Evolutionary conservation across 176 grass and related monocot species (phyloP).

Genomic region (Carex littledalei): DNA sequence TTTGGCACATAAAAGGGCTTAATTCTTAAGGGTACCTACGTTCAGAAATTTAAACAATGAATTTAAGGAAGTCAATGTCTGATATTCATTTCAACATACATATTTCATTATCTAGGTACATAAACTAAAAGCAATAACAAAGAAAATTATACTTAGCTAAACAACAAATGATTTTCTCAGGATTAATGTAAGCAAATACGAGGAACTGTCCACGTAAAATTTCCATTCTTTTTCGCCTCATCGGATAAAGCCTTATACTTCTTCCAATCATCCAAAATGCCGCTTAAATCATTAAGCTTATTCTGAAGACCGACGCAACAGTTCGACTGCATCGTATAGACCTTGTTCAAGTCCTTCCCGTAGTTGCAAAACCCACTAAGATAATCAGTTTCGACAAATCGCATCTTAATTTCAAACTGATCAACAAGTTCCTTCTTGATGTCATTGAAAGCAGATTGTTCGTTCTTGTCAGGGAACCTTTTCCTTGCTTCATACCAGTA

Average conservation of each 20-base stretch:
- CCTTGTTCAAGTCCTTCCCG: constrained; percentile 32
- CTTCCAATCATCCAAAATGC: constrained; percentile 28
- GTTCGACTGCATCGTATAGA: constrained; percentile 32
- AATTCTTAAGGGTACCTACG: too few relatives aligned
- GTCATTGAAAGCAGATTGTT: constrained; percentile 36
- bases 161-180: background rate
- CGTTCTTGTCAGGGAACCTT: constrained; percentile 11
- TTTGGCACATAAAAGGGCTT: too few relatives aligned
- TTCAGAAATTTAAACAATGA: too few relatives aligned
- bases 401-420: constrained; percentile 3
- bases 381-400: constrained; percentile 41
- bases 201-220: constrained; percentile 16
- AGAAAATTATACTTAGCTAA: background rate
- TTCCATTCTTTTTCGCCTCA: constrained; percentile 1
- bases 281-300: constrained; percentile 23
- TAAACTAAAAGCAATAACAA: background rate
- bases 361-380: constrained; percentile 35
- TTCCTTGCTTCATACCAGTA: constrained; percentile 28
- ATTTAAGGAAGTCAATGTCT: background rate
- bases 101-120: background rate
- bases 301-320: constrained; percentile 14
- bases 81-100: background rate
- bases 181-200: background rate
- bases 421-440: constrained; percentile 24
- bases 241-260: background rate